Conservation (phyloP, 129 eudicot genomes). For the Apium graveolens region DNA sequence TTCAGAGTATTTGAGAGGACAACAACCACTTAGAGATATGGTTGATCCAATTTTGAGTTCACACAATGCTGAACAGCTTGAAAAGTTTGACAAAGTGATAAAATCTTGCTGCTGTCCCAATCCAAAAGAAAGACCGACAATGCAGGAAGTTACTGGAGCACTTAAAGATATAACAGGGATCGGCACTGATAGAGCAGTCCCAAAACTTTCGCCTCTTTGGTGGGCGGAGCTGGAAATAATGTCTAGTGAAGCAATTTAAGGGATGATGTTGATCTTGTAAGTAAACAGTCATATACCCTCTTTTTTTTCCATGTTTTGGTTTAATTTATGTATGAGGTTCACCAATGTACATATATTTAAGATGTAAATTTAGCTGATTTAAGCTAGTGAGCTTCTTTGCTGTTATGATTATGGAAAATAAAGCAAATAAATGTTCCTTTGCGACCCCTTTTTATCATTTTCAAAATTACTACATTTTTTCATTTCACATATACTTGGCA, state of each 20-base stretch:
- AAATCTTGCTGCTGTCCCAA: conserved; percentile 44
- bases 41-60: conserved; percentile 62
- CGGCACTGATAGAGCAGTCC: conserved; percentile 69
- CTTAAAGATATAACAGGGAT: conserved; percentile 70
- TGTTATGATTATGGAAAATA: too few relatives aligned
- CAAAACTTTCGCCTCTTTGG: conserved; percentile 86
- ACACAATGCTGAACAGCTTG: conserved; percentile 49
- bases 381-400: neutral
- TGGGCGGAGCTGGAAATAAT: conserved; percentile 91
- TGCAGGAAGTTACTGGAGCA: conserved; percentile 47
- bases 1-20: conserved; percentile 48
- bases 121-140: conserved; percentile 39
- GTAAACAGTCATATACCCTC: neutral
- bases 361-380: neutral
- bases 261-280: conserved; percentile 7
- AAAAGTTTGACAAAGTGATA: conserved; percentile 38
- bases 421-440: too few relatives aligned
- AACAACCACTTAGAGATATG: conserved; percentile 32
- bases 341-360: neutral
- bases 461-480: too few relatives aligned
- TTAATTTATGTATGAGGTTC: neutral
- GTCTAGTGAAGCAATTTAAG: conserved; percentile 49
- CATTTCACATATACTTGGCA: too few relatives aligned
- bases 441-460: too few relatives aligned
- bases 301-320: neutral